Percentiles rank a stretch among this genome's conserved stretches.
Conservation (phyloP, 139 green algal species). For the Chlamydomonas schloesseri region DNA sequence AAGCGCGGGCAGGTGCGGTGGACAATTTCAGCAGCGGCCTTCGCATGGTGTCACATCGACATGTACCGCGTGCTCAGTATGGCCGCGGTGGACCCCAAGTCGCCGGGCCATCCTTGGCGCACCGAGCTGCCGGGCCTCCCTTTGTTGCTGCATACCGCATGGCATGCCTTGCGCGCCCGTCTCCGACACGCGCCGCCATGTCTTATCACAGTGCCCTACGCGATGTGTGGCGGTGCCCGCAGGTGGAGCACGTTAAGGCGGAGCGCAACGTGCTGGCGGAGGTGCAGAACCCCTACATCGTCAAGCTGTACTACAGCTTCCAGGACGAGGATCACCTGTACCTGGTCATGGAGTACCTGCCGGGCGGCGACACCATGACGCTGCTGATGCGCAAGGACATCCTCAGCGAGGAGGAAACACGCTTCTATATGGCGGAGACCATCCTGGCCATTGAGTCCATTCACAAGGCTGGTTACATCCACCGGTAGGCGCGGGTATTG, state of each 20-base stretch:
- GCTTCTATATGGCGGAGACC: slow-evolving; percentile 92
- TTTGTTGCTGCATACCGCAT: too few relatives aligned
- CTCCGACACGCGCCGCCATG: too few relatives aligned
- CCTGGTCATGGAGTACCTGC: slow-evolving; percentile 99
- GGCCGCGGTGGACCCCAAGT: too few relatives aligned
- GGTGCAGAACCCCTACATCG: slow-evolving; percentile 89
- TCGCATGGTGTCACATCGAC: too few relatives aligned
- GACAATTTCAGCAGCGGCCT: too few relatives aligned
- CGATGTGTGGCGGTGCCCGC: too few relatives aligned
- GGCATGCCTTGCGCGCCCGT: too few relatives aligned
- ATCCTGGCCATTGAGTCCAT: slow-evolving; percentile 93
- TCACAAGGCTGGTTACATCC: slow-evolving; percentile 93
- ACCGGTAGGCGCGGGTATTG: slow-evolving; percentile 72
- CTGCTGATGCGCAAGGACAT: slow-evolving; percentile 98
- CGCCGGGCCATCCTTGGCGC: too few relatives aligned
- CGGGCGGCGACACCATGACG: slow-evolving; percentile 98
- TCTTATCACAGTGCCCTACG: too few relatives aligned
- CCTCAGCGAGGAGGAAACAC: slow-evolving; percentile 87
- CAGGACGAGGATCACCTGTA: slow-evolving; percentile 97
- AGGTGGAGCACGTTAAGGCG: slow-evolving; percentile 95
- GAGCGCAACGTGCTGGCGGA: slow-evolving; percentile 97
- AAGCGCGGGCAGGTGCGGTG: slow-evolving; percentile 85
- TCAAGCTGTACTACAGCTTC: slow-evolving; percentile 97
- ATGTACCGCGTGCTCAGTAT: too few relatives aligned
- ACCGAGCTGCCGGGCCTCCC: too few relatives aligned